Percentiles rank a stretch among this genome's conserved stretches.
Evolutionary conservation across 306 rosid genomes (phyloP).

Genomic region (Medicago arabica): DNA sequence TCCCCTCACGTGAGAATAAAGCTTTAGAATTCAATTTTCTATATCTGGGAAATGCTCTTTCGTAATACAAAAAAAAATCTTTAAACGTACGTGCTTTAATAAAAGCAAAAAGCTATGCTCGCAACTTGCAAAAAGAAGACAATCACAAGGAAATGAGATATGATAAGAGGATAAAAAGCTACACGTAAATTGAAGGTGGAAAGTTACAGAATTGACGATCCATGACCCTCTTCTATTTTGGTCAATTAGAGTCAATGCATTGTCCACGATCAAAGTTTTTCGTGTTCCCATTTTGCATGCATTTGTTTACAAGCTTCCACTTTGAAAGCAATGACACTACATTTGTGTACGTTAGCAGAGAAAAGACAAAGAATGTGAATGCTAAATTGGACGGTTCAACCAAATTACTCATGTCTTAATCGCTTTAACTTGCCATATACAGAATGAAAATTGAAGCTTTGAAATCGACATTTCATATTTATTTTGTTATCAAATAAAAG

Average conservation of each 20-base stretch:
- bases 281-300: constrained; percentile 41
- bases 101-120: constrained; percentile 47
- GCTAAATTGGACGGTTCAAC: background rate
- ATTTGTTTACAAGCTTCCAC: constrained; percentile 33
- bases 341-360: constrained; percentile 23
- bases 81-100: constrained; percentile 31
- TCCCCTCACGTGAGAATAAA: constrained; percentile 4
- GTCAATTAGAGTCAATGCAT: constrained; percentile 52
- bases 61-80: constrained; percentile 41
- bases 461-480: background rate
- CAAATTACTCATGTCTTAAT: constrained; percentile 5
- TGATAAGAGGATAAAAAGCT: background rate
- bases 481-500: background rate
- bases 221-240: constrained; percentile 42
- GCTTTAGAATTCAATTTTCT: background rate
- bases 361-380: background rate
- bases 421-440: constrained; percentile 12
- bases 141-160: constrained; percentile 26
- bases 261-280: constrained; percentile 16
- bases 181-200: constrained; percentile 71
- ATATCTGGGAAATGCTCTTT: constrained; percentile 28
- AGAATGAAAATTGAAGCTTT: constrained; percentile 16
- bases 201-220: constrained; percentile 49
- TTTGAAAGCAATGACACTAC: constrained; percentile 38
- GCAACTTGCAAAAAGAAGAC: background rate